A percentile compares a stretch with the other conserved stretches of the same genome.
Evolutionary conservation across 768 basidiomycete species (phyloP).

Genomic region (Tulasnella sp.): DNA sequence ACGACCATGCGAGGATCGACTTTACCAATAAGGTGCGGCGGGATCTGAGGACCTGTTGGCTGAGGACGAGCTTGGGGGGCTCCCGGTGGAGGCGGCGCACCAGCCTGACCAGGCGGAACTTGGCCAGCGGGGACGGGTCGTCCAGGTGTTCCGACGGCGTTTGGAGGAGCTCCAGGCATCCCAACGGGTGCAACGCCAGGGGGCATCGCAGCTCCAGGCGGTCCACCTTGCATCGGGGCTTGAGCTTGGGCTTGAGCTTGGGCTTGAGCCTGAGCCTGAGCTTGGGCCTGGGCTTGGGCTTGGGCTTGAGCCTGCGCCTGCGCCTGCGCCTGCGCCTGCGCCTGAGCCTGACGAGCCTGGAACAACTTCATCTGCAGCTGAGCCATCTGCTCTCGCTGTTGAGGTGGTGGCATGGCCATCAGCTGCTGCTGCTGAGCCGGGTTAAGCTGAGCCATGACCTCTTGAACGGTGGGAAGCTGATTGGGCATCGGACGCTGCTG

Average conservation of each 20-base stretch:
- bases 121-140: background rate
- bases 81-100: background rate
- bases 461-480: slow-evolving; percentile 8
- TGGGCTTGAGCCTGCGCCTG: background rate
- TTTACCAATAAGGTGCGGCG: slow-evolving; percentile 10
- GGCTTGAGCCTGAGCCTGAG: background rate
- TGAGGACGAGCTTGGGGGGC: background rate
- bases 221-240: background rate
- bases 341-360: slow-evolving; percentile 22
- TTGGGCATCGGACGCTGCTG: background rate
- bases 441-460: slow-evolving; percentile 19
- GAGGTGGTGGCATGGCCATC: slow-evolving; percentile 13
- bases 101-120: background rate
- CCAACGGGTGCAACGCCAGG: background rate
- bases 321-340: slow-evolving; percentile 24
- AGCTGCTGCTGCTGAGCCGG: slow-evolving; percentile 17
- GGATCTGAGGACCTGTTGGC: background rate
- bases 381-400: slow-evolving; percentile 15
- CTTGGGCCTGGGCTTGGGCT: slow-evolving; percentile 3
- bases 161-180: slow-evolving; percentile 10
- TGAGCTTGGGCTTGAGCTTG: background rate
- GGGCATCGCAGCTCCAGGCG: background rate
- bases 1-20: slow-evolving; percentile 45
- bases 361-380: slow-evolving; percentile 24
- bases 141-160: background rate